Conservation (phyloP, 2,329 filamentous ascomycete species). For the Rutstroemia sp. region DNA sequence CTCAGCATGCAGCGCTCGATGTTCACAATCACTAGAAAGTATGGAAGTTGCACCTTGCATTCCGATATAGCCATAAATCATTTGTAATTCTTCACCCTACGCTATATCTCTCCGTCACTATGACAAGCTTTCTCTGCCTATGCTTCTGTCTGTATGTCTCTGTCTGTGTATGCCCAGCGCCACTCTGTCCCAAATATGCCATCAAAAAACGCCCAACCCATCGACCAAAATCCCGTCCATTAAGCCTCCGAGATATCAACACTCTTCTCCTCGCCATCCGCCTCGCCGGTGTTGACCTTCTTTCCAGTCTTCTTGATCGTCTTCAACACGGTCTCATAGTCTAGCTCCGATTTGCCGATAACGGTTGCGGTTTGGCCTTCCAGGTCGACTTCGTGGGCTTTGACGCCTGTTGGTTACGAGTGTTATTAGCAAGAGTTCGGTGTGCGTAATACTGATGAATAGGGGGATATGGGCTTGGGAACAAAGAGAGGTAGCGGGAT, state of each 20-base stretch:
- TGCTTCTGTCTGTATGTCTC: too few species aligned
- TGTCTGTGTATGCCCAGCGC: too few species aligned
- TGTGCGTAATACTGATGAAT: neutral
- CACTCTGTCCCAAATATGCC: too few species aligned
- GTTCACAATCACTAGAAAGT: too few species aligned
- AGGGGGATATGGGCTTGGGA: neutral
- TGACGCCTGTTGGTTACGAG: slow-evolving; percentile 54
- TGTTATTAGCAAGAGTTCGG: neutral
- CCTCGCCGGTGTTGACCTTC: slow-evolving; percentile 71
- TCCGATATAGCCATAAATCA: too few species aligned
- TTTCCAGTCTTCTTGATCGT: slow-evolving; percentile 96
- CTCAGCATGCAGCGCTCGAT: too few species aligned
- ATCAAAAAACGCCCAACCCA: neutral
- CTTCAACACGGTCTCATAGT: slow-evolving; percentile 73
- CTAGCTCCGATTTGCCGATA: slow-evolving; percentile 58
- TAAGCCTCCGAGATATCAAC: slow-evolving; percentile 35
- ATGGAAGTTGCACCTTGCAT: too few species aligned
- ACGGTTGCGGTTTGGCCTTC: slow-evolving; percentile 78
- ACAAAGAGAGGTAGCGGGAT: neutral
- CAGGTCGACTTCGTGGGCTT: slow-evolving; percentile 80
- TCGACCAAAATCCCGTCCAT: too few species aligned
- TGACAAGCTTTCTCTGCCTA: too few species aligned
- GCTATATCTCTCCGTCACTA: too few species aligned
- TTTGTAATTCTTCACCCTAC: too few species aligned
- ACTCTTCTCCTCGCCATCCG: slow-evolving; percentile 54